Percentiles rank a stretch among this genome's conserved stretches.
Conservation (phyloP, 2,329 filamentous ascomycete species). For the Pseudodiploospora longispora region DNA sequence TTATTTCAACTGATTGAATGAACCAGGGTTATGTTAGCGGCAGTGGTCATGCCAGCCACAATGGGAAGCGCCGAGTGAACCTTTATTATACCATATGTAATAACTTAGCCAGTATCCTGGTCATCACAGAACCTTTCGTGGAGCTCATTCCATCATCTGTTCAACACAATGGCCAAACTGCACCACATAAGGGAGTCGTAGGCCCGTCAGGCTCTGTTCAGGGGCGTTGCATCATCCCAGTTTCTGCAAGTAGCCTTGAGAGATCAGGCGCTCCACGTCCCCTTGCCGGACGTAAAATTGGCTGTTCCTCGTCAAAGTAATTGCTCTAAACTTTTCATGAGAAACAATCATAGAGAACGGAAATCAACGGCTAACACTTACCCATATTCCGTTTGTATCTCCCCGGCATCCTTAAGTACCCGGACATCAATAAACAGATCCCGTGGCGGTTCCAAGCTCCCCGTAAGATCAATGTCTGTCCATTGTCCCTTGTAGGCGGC, state of each 20-base stretch:
- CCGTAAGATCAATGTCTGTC: slow-evolving; percentile 95
- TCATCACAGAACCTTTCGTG: too few relatives aligned
- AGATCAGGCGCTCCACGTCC: slow-evolving; percentile 88
- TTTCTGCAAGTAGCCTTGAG: slow-evolving; percentile 90
- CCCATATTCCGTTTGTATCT: slow-evolving; percentile 99
- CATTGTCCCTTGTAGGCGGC: slow-evolving; percentile 97
- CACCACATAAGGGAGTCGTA: too few relatives aligned
- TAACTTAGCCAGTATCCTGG: too few relatives aligned
- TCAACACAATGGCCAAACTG: too few relatives aligned
- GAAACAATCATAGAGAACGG: slow-evolving; percentile 3
- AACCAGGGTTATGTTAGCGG: too few relatives aligned
- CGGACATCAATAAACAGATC: slow-evolving; percentile 96
- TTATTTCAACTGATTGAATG: too few relatives aligned
- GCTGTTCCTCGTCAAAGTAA: slow-evolving; percentile 95
- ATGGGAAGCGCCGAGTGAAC: too few relatives aligned
- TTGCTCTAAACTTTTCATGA: slow-evolving; percentile 53
- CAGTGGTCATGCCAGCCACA: too few relatives aligned
- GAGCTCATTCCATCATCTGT: too few relatives aligned
- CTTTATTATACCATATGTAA: too few relatives aligned
- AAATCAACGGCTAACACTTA: slow-evolving; percentile 37
- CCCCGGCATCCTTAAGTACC: slow-evolving; percentile 91
- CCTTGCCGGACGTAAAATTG: slow-evolving; percentile 95
- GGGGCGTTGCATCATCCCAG: slow-evolving; percentile 52
- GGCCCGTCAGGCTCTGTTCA: too few relatives aligned
- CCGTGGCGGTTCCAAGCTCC: slow-evolving; percentile 84